Evolutionary conservation across 176 grass and related monocot species (phyloP).

Genomic region (Tillandsia leiboldiana): DNA sequence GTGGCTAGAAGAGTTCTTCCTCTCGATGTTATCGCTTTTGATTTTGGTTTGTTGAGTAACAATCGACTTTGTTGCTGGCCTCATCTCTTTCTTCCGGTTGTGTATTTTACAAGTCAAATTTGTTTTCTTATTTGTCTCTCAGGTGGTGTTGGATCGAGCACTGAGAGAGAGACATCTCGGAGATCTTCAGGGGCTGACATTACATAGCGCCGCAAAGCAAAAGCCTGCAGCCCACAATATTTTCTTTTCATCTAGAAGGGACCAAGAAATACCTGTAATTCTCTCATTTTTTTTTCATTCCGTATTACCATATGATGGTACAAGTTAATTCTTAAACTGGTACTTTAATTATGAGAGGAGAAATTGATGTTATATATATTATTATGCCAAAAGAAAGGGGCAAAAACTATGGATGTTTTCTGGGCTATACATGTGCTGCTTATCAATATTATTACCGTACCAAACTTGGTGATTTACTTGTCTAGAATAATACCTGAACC

Average conservation of each 20-base stretch:
- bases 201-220: conserved; percentile 43
- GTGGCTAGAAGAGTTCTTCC: too few relatives aligned
- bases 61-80: not conserved
- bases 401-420: too few relatives aligned
- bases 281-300: conserved; percentile 1
- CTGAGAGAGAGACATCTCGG: conserved; percentile 71
- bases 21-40: too few relatives aligned
- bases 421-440: too few relatives aligned
- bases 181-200: conserved; percentile 73
- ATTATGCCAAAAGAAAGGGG: too few relatives aligned
- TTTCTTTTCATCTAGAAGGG: conserved; percentile 55
- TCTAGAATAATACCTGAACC: too few relatives aligned
- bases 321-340: too few relatives aligned
- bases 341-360: too few relatives aligned
- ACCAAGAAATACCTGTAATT: conserved; percentile 68
- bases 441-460: too few relatives aligned
- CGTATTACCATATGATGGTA: not conserved
- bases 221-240: conserved; percentile 60
- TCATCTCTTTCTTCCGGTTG: not conserved
- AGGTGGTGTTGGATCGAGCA: conserved; percentile 56
- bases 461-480: too few relatives aligned
- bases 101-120: not conserved
- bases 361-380: too few relatives aligned
- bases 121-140: conserved; percentile 5
- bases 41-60: not conserved